Evolutionary conservation across 345 rosid genomes (phyloP).

Genomic region (Eucalyptus coolabah): DNA sequence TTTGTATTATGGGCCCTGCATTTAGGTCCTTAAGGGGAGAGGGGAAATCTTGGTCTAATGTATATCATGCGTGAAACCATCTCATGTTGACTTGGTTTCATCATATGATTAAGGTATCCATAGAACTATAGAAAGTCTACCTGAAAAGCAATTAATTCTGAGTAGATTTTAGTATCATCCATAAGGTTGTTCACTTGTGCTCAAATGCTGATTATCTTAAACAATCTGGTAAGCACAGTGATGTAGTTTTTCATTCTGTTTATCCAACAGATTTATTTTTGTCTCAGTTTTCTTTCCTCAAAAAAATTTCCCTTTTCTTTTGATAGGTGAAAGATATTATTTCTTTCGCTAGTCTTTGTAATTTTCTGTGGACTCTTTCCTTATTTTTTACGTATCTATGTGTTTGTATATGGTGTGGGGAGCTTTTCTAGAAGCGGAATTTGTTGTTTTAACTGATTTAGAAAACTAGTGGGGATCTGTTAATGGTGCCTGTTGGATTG

Average conservation of each 20-base stretch:
- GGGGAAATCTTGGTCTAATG: background rate
- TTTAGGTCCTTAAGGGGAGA: background rate
- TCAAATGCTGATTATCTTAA: background rate
- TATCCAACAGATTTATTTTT: background rate
- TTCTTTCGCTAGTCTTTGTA: background rate
- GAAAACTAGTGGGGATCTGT: background rate
- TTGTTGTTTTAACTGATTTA: background rate
- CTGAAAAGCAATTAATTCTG: background rate
- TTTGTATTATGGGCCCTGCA: background rate
- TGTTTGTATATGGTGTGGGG: background rate
- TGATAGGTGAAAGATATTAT: background rate
- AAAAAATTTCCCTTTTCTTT: background rate
- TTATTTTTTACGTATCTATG: background rate
- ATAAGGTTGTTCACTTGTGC: background rate
- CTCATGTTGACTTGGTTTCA: background rate
- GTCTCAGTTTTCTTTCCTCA: background rate
- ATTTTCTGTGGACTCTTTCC: background rate
- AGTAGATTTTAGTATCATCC: background rate
- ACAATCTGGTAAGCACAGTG: background rate
- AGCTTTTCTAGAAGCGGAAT: background rate
- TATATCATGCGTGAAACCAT: background rate
- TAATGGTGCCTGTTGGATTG: background rate
- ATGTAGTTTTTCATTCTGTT: background rate
- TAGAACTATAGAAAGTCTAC: background rate
- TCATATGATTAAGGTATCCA: background rate